Evolutionary conservation across 768 basidiomycete species (phyloP), one percentile per base, ranked within the genome.

Genomic region (Tricholoma furcatifolium): DNA sequence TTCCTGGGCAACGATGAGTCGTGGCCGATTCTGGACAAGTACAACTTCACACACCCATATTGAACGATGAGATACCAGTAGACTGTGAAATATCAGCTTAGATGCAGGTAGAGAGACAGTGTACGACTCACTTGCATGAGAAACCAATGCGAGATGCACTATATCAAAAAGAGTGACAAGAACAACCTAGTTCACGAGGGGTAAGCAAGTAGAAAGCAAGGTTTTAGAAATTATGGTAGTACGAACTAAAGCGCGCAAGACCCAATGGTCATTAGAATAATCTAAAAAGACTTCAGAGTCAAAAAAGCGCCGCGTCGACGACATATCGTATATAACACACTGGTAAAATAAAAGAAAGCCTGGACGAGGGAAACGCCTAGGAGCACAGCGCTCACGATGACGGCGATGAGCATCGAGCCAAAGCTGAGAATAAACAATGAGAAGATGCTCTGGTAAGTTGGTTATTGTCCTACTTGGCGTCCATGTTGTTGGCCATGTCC

Each of bases 341-440:
- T 45, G 34, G 42, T 48, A 39, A 32, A 54, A 21, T 54, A 54
- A 27, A 39, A 54, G 43, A 54, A 54, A 4, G 53, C 39, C 18
- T 54, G 53, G 4, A 50, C 47, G 36, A 54, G 20, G 27, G 53
- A 47, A n/a, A 40, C 41, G 10, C 53, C 53, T 8, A 42, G 40
- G 7, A 54, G 35, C 17, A 56, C 20, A 24, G 47, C 47, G 38
- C 53, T 54, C 17, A 50, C 23, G 20, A 52, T 60, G 17, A 53
- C 53, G 30, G 18, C 7, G 31, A 45, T 34, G 15, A 45, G 14
- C 30, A 45, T 14, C 15, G 44, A 23, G 30, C 44, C 44, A 27
- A 45, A 18, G 31, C 44, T 45, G 6, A 8, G 23, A 24, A 43
- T 23, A 23, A 10, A 20, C 9, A 45, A 3, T 11, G 15, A 21